phyloP scores from a whole-genome alignment of 768 basidiomycete species.

The Tylopilus sp. region DNA sequence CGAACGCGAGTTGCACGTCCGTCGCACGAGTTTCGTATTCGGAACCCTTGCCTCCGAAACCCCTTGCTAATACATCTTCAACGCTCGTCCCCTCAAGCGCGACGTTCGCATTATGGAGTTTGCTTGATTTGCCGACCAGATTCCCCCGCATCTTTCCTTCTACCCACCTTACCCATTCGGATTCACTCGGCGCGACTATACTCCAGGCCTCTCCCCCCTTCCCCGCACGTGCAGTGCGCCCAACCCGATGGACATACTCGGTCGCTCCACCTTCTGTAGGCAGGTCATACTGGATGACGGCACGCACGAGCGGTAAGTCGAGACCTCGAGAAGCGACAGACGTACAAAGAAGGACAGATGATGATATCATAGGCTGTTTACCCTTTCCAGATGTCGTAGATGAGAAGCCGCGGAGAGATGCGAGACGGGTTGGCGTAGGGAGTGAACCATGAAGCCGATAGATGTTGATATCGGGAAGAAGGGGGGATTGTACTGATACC shows the following conservation, averaged over 20 bases:
- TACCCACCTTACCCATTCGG: constrained; percentile 89
- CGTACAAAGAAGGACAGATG: constrained; percentile 87
- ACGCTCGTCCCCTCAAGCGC: constrained; percentile 58
- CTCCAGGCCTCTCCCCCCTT: constrained; percentile 96
- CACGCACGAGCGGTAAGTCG: constrained; percentile 90
- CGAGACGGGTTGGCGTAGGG: constrained; percentile 72
- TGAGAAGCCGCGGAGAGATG: constrained; percentile 82
- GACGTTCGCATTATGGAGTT: constrained; percentile 38
- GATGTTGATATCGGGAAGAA: constrained; percentile 78
- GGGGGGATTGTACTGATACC: constrained; percentile 61
- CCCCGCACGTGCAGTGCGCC: constrained; percentile 94
- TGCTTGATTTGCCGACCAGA: constrained; percentile 23
- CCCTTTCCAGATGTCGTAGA: constrained; percentile 34
- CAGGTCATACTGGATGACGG: constrained; percentile 94
- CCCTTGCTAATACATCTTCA: constrained; percentile 69
- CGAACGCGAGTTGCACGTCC: constrained; percentile 92
- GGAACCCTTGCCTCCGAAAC: constrained; percentile 79
- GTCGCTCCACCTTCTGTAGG: constrained; percentile 96
- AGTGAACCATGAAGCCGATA: constrained; percentile 94
- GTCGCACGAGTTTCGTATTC: constrained; percentile 91
- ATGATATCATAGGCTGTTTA: constrained; percentile 32
- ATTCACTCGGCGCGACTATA: constrained; percentile 83
- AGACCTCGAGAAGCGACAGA: constrained; percentile 98
- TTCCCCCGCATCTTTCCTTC: constrained; percentile 74
- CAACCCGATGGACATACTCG: constrained; percentile 96